Evolutionary conservation across 2,329 filamentous ascomycete genomes (phyloP).

Genomic region (Tolypocladium inflatum): DNA sequence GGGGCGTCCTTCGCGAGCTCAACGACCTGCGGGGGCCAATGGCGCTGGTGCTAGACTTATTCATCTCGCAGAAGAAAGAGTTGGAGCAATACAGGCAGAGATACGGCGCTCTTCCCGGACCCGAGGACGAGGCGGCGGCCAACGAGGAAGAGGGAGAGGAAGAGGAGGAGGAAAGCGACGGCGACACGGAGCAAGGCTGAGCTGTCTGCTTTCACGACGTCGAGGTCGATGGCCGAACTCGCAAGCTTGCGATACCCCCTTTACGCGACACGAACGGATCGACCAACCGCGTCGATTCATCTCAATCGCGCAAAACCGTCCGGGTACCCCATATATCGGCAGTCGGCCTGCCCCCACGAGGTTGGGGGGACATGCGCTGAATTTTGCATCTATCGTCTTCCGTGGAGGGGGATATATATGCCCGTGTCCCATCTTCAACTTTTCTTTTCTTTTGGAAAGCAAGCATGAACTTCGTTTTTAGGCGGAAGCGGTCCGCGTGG

Average conservation of each 20-base stretch:
- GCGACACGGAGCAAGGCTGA: slow-evolving; percentile 12
- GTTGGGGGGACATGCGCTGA: too few relatives aligned
- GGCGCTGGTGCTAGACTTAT: slow-evolving; percentile 53
- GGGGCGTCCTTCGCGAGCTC: slow-evolving; percentile 50
- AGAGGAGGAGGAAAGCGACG: slow-evolving; percentile 14
- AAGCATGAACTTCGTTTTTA: neutral
- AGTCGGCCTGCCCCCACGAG: too few relatives aligned
- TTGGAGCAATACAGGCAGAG: slow-evolving; percentile 49
- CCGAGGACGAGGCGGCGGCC: slow-evolving; percentile 7
- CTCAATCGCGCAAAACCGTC: too few relatives aligned
- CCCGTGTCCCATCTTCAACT: neutral
- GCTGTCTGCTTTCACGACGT: neutral
- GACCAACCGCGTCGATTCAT: neutral
- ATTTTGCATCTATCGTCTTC: neutral
- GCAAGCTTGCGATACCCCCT: too few relatives aligned
- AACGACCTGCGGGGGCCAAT: slow-evolving; percentile 73
- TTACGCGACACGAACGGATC: neutral
- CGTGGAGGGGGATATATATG: neutral
- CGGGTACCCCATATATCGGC: too few relatives aligned
- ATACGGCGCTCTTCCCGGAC: slow-evolving; percentile 32
- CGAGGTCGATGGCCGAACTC: too few relatives aligned
- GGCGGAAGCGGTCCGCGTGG: neutral
- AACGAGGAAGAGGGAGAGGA: slow-evolving; percentile 12
- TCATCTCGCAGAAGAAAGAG: slow-evolving; percentile 54
- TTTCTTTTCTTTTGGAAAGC: neutral